Base-by-base conservation (phyloP, 176 grass and related monocot genomes). In the Microstegium vimineum region DNA sequence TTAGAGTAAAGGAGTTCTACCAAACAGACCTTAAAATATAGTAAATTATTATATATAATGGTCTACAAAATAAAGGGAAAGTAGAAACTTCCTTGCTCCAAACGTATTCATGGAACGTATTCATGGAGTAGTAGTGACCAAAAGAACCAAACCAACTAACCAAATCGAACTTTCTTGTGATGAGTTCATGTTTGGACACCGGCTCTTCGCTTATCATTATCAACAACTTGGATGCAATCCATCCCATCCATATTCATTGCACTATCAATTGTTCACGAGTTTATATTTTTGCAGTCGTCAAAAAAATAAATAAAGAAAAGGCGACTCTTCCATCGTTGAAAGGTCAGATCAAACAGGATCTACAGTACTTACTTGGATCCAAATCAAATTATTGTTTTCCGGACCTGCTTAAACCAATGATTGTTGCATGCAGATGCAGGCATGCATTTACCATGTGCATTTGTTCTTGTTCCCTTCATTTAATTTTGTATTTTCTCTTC, bases 121-220 rank as follows among this genome's bases (percentile, higher is more conserved):
- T 16, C n/a, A 56, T 20, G 9, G 45, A 47, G 15, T 15, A 30
- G 56, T 43, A 20, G 54, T 20, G 25, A 62, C 42, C 75, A 77
- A 41, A 79, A n/a, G 51, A 10, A n/a, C 7, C 20, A 56, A n/a
- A n/a, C 51, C 20, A 56, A n/a, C 49, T 20, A 54, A 8, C 49
- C 16, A 79, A 79, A 54, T 22, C 6, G 61, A 85, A 16, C 83
- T 78, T 79, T 79, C 75, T 38, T 63, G 75, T 85, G 75, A 62
- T 14, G 20, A 27, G 11, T 65, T 61, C 43, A 3, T 64, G 12
- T 22, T 20, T 20, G 76, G 20, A 56, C 6, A 12, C 22, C 0
- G 12, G 28, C 20, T 83, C 81, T 27, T 82, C 42, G 13, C 42
- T 43, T 43, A 43, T 43, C 42, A 38, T 38, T 81, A 43, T 42